Conservation (phyloP, 768 basidiomycete species). For the Suillus americanus region DNA sequence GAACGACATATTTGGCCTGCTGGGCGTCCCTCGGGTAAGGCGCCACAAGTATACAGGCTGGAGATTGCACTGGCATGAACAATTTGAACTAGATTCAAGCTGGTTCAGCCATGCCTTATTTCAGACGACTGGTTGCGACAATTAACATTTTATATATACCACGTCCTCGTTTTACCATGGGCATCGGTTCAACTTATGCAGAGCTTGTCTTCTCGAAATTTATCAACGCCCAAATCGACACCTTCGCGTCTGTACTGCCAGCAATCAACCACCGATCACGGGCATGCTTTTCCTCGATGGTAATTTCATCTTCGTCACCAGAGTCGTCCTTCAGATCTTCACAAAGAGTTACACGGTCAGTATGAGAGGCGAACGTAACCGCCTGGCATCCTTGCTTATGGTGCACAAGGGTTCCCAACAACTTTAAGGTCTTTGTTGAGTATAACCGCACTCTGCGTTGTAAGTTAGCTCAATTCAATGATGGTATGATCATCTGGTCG, state of each 20-base stretch:
- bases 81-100: too few relatives aligned
- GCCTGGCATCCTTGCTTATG: constrained; percentile 80
- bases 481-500: not conserved
- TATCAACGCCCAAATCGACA: constrained; percentile 72
- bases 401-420: constrained; percentile 80
- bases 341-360: constrained; percentile 5
- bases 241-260: constrained; percentile 66
- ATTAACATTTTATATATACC: not conserved
- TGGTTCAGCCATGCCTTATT: not conserved
- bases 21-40: not conserved
- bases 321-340: constrained; percentile 34
- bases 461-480: not conserved
- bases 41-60: too few relatives aligned
- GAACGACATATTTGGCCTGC: not conserved
- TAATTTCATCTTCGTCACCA: constrained; percentile 53
- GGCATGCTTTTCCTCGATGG: constrained; percentile 40
- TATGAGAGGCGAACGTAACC: constrained; percentile 60
- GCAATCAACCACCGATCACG: constrained; percentile 62
- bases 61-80: too few relatives aligned
- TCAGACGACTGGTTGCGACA: not conserved
- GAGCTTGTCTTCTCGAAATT: constrained; percentile 39
- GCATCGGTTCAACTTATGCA: not conserved
- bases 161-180: not conserved
- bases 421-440: constrained; percentile 75
- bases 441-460: constrained; percentile 71